Evolutionary conservation across 768 basidiomycete genomes (phyloP).

Genomic region (Boletellus ananas): DNA sequence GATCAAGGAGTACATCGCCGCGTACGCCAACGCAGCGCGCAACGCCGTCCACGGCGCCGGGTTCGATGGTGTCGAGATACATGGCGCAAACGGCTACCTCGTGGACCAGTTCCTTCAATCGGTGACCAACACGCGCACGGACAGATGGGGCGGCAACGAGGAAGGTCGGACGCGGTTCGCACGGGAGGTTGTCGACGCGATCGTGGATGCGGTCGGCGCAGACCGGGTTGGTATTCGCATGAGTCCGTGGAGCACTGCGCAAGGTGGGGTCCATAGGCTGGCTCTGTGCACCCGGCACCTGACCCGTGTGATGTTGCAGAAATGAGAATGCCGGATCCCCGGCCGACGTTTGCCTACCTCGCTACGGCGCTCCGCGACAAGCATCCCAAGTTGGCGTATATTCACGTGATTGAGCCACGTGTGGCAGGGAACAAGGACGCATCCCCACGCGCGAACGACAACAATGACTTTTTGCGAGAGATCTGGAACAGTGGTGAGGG

Average conservation of each 20-base stretch:
- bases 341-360: conserved; percentile 33
- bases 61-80: no score
- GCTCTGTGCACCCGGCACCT: no score
- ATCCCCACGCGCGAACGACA: neutral
- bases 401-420: conserved; percentile 38
- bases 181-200: conserved; percentile 43
- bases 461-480: conserved; percentile 42
- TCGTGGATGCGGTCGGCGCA: conserved; percentile 40
- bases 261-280: conserved; percentile 23
- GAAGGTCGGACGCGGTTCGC: conserved; percentile 47
- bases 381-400: conserved; percentile 39
- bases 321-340: conserved; percentile 22
- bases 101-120: conserved; percentile 50
- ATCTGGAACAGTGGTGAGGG: neutral
- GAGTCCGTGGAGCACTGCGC: conserved; percentile 37
- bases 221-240: conserved; percentile 42
- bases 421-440: neutral
- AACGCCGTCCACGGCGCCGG: no score
- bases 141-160: conserved; percentile 63
- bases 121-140: conserved; percentile 40
- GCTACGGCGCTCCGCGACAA: conserved; percentile 22
- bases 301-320: conserved; percentile 14
- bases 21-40: no score
- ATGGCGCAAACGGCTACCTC: conserved; percentile 29
- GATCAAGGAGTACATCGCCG: no score